Evolutionary conservation across 768 basidiomycete genomes (phyloP), one percentile per base, ranked within the genome.

Genomic region (Lactifluus pinguis): DNA sequence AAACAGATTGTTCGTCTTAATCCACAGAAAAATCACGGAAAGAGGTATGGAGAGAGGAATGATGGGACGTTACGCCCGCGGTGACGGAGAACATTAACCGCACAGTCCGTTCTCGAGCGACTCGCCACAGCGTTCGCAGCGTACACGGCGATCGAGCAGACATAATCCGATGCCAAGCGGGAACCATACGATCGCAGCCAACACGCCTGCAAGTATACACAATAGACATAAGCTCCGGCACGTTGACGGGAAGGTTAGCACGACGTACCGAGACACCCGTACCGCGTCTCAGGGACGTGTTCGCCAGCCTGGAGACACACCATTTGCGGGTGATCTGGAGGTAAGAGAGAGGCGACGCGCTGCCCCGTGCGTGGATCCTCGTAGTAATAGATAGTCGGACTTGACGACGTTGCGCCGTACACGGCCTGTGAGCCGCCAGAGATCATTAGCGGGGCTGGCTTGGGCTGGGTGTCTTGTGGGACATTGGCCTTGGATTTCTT

Each of bases 131-230:
- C 79, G 75, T 29, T 68, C 71, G 72, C 90, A 93, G 63, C 76
- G 79, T 32, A 88, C 85, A 53, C 77, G 74, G 48, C 86, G 79
- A 70, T 93, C 91, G 29, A 93, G 76, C 9, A 92, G 72, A 67
- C 91, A 93, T 6, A 87, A 74, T 2, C 83, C 88, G 42, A 93
- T 78, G 5, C 91, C 91, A 0, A 92, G 72, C 4, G 91, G 91
- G 75, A 93, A 93, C 90, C 89, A 92, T 61, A 92, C 75, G 29
- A 93, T 74, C 4, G 91, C 90, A 8, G 87, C 87, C n/a, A 93
- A 73, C 36, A 92, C 72, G 57, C 90, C 89, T 90, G 62, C 38
- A 8, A 21, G 42, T 38, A 53, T 42, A 52, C 55, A 21, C 17
- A 1, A 25, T 15, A 49, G 3, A 30, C 25, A 25, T 62, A 5